Conservation (phyloP, 768 basidiomycete genomes). For the Filobasidium floriforme region DNA sequence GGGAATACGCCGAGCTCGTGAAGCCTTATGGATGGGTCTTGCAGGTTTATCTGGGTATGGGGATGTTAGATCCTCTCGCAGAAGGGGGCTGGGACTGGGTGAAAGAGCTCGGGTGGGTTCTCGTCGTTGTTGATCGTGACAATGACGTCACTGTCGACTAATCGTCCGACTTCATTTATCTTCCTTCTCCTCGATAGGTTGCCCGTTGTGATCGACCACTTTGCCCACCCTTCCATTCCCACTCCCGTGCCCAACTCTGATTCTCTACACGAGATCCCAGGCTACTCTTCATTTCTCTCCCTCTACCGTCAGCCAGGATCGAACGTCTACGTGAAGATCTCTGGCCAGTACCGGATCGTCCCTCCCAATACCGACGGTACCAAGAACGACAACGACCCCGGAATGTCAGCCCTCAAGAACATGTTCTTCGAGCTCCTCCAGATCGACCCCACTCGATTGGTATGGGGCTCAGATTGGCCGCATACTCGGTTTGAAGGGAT, state of each 20-base stretch:
- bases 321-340: constrained; percentile 12
- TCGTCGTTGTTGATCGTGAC: no score
- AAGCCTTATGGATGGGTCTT: no score
- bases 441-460: neutral
- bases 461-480: constrained; percentile 16
- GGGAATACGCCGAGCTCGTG: no score
- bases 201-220: constrained; percentile 12
- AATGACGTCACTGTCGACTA: no score
- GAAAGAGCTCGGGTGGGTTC: no score
- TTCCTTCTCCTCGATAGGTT: neutral
- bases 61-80: no score
- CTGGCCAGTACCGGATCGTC: constrained; percentile 9
- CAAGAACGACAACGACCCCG: no score
- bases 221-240: constrained; percentile 1
- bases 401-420: neutral
- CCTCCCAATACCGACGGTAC: neutral
- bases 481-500: constrained; percentile 16
- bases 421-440: constrained; percentile 1
- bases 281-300: neutral
- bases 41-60: no score
- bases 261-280: neutral
- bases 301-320: neutral
- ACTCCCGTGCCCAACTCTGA: neutral
- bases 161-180: no score
- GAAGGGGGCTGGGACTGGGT: no score